Evolutionary conservation across 257 asterid genomes (phyloP), one percentile per base, ranked within the genome.

Genomic region (Phtheirospermum japonicum): DNA sequence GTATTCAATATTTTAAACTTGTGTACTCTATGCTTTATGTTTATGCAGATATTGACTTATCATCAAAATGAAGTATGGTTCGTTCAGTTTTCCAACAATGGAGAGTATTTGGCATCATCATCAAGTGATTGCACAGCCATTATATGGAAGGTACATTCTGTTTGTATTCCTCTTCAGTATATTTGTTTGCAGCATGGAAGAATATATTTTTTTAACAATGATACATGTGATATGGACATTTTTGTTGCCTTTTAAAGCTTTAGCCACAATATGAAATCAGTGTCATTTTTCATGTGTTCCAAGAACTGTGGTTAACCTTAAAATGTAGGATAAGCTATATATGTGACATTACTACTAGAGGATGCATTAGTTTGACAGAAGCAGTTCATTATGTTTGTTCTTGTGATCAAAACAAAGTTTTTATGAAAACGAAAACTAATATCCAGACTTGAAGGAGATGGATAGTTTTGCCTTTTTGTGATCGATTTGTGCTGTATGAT

Each of bases 21-120:
- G 70, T 57, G 23, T 55, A 56, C 28, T 62, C 45, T 30, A 50
- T 72, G 58, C 50, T 60, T 61, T 73, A 26, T 58, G 63, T 71
- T 52, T 36, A 68, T 77, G 86, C 88, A 86, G 98, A 82, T 86
- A 71, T 75, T 91, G 79, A 72, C 79, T 33, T 64, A 64, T 71
- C 95, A 88, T 78, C 82, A 66, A 63, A 79, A 86, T 75, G 98
- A 86, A 83, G 97, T 92, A 55, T 89, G 97, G 99, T 89, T 83
- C 49, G 93, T 92, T 68, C 99, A 89, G 76, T 92, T 92, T 76
- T 87, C 97, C 26, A 76, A 83, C 78, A 75, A 74, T 48, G 95
- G 97, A 63, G 83, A 82, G 37, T 85, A 79, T 74, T 75, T 89
- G 73, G 97, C 97, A 4, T 84, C 97, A 18, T 84, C 95, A 72